Conservation (phyloP, 768 basidiomycete species). For the Amylocystis lapponica region DNA sequence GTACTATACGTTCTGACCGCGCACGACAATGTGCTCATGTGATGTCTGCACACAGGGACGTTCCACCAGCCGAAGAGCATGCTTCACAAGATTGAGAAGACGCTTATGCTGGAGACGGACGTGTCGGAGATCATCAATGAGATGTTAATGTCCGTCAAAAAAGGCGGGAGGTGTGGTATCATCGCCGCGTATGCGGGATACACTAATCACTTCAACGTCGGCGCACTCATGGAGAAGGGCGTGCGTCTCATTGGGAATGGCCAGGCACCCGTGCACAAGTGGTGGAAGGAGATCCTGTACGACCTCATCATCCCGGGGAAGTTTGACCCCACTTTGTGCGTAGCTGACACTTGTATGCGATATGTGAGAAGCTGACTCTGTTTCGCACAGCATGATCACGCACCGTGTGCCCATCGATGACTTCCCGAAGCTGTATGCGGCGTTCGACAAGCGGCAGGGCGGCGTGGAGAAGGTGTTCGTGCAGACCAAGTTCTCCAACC, state of each 20-base stretch:
- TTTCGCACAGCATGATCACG: constrained; percentile 37
- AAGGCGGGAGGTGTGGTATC: constrained; percentile 56
- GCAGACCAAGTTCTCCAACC: constrained; percentile 48
- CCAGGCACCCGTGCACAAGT: constrained; percentile 69
- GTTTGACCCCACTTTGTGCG: constrained; percentile 59
- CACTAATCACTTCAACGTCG: constrained; percentile 65
- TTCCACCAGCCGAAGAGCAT: constrained; percentile 69
- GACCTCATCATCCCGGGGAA: constrained; percentile 59
- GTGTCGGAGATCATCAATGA: constrained; percentile 59
- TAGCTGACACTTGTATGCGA: constrained; percentile 6
- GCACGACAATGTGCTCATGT: constrained; percentile 20
- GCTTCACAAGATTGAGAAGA: constrained; percentile 62
- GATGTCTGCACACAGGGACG: constrained; percentile 21
- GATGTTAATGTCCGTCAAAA: constrained; percentile 34
- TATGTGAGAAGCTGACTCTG: background rate
- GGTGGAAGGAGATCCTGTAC: constrained; percentile 67
- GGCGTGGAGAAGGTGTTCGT: constrained; percentile 75
- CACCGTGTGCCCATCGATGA: constrained; percentile 65
- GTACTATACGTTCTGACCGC: constrained; percentile 17
- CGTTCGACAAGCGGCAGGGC: constrained; percentile 50
- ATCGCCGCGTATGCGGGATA: constrained; percentile 66
- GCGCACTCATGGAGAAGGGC: constrained; percentile 76
- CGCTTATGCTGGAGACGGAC: constrained; percentile 72
- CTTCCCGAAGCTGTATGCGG: constrained; percentile 53
- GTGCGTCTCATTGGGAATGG: constrained; percentile 67